These are phyloP conservation scores for Cadophora luteo-olivacea DNA, from an alignment of 2,329 filamentous ascomycete genomes.

Conservation along the genomic window DNA sequence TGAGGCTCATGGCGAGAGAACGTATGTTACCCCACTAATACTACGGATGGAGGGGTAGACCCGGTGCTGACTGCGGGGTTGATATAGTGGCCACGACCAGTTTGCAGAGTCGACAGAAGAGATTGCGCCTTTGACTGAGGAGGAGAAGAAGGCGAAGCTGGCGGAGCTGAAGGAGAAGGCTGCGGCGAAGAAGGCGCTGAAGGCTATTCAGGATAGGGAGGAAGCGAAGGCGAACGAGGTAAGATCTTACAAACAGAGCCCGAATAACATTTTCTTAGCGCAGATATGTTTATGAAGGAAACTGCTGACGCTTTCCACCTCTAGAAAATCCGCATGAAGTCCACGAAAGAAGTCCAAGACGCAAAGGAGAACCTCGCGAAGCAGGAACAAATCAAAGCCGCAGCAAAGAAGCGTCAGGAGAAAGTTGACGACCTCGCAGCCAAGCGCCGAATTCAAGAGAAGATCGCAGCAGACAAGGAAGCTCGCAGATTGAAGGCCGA, in stretches of 20 bases:
- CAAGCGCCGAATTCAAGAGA: conserved; percentile 87
- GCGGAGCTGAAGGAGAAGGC: conserved; percentile 76
- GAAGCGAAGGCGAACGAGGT: conserved; percentile 88
- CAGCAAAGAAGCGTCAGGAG: conserved; percentile 83
- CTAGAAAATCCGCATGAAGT: conserved; percentile 78
- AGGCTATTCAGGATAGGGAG: conserved; percentile 76
- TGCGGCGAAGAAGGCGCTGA: conserved; percentile 72
- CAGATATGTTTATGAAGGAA: no score
- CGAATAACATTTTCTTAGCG: neutral
- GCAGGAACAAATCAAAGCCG: conserved; percentile 93
- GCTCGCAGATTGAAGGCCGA: conserved; percentile 87
- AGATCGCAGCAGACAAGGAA: conserved; percentile 94
- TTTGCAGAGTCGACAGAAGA: conserved; percentile 95
- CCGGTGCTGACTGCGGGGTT: conserved; percentile 19
- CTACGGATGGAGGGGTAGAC: conserved; percentile 15
- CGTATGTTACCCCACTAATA: conserved; percentile 50
- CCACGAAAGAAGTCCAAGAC: conserved; percentile 87
- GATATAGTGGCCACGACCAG: conserved; percentile 76
- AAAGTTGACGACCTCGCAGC: conserved; percentile 85
- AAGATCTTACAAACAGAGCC: conserved; percentile 38
- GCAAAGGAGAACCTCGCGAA: conserved; percentile 86
- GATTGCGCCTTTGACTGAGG: conserved; percentile 87
- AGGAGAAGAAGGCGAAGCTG: conserved; percentile 85
- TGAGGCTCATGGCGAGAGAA: conserved; percentile 90
- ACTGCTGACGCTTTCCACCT: conserved; percentile 3